Evolutionary conservation across 2,329 filamentous ascomycete species (phyloP), one percentile per base, ranked within the genome.

Genomic region (Hypoxylon rubiginosum): DNA sequence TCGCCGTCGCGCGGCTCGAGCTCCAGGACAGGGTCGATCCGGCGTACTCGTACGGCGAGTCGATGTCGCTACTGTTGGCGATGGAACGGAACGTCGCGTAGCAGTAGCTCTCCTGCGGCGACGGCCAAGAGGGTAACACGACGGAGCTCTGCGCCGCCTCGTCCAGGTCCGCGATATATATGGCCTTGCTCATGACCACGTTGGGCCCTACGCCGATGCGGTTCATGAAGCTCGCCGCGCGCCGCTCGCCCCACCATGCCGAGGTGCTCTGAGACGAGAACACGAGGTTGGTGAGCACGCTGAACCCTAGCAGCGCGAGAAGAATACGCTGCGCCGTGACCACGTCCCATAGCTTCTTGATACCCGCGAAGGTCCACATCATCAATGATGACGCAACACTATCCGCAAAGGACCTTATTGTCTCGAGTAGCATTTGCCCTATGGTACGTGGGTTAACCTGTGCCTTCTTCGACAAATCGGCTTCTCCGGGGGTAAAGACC

Each of bases 161-260:
- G 63, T 94, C 90, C 53, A 98, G 83, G 77, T 98, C 95, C 55
- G 85, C 85, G 60, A 97, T 80, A 76, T 96, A 97, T 26, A 99
- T 88, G 8, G 92, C 89, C 78, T 91, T 93, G 79, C 91, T 92
- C 92, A 97, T 95, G 67, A 91, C 86, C 19, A 85, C 79, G 71
- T 97, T 91, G 7, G 94, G 93, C 2, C 87, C 86, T 7, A 98
- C 89, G 9, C 95, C 95, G 13, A 98, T 81, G 11, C 90, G 85
- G 34, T 84, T 83, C 93, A 99, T 96, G 78, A 95, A 97, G 43
- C 85, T 90, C 15, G 86, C 87, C 1, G 94, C 93, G 64, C 88
- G 90, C 62, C 93, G 88, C 80, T 98, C 95, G 49, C 88, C 85
- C 91, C 92, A 97, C 94, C 94, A 98, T 1, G 86, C 84, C 72